A percentile compares a stretch with the other conserved stretches of the same genome.
phyloP scores from a whole-genome alignment of 495 filamentous ascomycete genomes.

The Podospora anserina region DNA sequence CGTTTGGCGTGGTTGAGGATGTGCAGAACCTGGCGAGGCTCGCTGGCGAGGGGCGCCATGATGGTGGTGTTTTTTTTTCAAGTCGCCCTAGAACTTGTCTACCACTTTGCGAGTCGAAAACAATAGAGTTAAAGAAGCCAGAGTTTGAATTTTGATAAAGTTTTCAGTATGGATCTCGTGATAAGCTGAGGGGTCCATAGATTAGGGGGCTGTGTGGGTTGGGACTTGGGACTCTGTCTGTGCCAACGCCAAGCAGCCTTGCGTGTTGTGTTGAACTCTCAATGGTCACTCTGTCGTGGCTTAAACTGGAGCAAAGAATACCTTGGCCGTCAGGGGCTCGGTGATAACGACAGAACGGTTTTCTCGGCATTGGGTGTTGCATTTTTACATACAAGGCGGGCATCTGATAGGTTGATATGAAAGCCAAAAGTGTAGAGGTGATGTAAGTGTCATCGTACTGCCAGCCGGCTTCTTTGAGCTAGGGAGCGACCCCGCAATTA shows the following conservation, averaged over 20 bases:
- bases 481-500: background rate
- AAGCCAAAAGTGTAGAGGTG: background rate
- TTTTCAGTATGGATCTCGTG: background rate
- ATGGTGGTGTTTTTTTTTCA: background rate
- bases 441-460: background rate
- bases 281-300: background rate
- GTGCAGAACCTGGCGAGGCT: slow-evolving; percentile 45
- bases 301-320: background rate
- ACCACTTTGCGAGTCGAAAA: background rate
- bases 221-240: too few species aligned
- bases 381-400: background rate
- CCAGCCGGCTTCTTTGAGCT: background rate
- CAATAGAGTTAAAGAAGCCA: background rate
- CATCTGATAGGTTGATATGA: background rate
- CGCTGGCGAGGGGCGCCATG: slow-evolving; percentile 46
- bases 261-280: background rate
- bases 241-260: background rate
- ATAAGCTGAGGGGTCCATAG: background rate
- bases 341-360: background rate
- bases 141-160: background rate
- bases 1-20: slow-evolving; percentile 43
- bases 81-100: background rate
- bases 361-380: background rate
- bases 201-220: background rate
- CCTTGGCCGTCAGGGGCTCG: background rate